A percentile compares a stretch with the other conserved stretches of the same genome.
Evolutionary conservation across 2,329 filamentous ascomycete species (phyloP).

Genomic region (Microcyclospora tardicrescens): DNA sequence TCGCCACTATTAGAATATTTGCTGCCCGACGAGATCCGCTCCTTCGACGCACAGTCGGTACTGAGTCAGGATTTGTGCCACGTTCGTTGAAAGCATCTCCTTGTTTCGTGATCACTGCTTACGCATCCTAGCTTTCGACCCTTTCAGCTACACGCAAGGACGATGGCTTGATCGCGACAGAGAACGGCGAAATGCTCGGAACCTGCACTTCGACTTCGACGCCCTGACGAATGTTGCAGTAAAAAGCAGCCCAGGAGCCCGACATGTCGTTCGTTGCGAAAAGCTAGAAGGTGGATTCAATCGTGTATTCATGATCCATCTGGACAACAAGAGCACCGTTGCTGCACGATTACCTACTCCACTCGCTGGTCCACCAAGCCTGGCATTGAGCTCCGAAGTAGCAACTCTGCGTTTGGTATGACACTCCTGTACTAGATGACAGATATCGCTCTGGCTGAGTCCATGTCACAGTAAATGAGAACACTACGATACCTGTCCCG

Average conservation of each 20-base stretch:
- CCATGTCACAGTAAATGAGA: neutral
- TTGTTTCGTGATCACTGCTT: too few species aligned
- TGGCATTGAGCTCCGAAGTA: neutral
- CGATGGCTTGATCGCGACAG: conserved; percentile 27
- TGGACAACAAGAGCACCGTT: conserved; percentile 11
- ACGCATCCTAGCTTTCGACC: neutral
- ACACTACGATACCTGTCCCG: conserved; percentile 10
- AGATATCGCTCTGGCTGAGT: neutral
- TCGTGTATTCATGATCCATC: conserved; percentile 14
- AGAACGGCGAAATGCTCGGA: conserved; percentile 20
- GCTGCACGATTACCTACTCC: conserved; percentile 6
- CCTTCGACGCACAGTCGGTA: too few species aligned
- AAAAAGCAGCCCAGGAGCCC: conserved; percentile 17
- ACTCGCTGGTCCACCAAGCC: neutral
- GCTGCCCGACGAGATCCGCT: too few species aligned
- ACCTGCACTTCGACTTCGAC: conserved; percentile 23
- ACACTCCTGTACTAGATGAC: neutral
- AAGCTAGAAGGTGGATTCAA: conserved; percentile 18
- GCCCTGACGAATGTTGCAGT: conserved; percentile 23
- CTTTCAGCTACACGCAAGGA: conserved; percentile 17
- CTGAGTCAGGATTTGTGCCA: too few species aligned
- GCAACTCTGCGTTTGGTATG: neutral
- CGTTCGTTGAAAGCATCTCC: too few species aligned
- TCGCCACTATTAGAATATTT: too few species aligned
- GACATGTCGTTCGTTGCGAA: conserved; percentile 24